phyloP scores from a whole-genome alignment of 1,139 yeast genomes.

The Hyphopichia pseudoburtonii region DNA sequence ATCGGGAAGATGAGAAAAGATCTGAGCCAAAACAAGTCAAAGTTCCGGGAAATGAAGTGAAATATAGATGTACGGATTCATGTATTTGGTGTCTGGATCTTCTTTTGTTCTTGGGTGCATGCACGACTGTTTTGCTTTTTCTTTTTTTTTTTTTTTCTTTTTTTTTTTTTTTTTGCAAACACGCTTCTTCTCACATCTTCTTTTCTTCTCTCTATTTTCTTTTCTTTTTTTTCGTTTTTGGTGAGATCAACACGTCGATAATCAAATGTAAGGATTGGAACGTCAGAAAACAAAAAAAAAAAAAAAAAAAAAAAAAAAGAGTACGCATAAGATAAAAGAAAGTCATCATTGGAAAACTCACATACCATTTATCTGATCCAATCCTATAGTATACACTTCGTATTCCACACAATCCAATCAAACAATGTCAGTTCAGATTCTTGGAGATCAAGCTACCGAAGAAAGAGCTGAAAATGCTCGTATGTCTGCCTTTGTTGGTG shows the following conservation, averaged over 20 bases:
- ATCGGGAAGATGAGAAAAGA: no score
- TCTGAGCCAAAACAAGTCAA: no score
- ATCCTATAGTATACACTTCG: no score
- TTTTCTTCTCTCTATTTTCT: neutral
- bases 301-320: no score
- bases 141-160: no score
- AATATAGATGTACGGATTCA: neutral
- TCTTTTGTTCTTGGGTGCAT: neutral
- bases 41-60: no score
- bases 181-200: neutral
- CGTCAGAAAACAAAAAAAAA: no score
- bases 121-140: no score
- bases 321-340: no score
- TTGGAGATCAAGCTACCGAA: constrained; percentile 96
- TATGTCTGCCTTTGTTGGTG: constrained; percentile 95
- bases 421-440: constrained; percentile 77
- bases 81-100: no score
- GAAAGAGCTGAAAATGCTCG: constrained; percentile 98
- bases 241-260: constrained; percentile 1
- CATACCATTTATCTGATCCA: no score
- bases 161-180: neutral
- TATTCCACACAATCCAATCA: neutral
- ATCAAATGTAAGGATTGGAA: neutral
- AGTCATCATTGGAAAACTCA: no score
- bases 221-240: neutral